phyloP scores from a whole-genome alignment of 805 yeast genomes.

The Metschnikowia matae region DNA sequence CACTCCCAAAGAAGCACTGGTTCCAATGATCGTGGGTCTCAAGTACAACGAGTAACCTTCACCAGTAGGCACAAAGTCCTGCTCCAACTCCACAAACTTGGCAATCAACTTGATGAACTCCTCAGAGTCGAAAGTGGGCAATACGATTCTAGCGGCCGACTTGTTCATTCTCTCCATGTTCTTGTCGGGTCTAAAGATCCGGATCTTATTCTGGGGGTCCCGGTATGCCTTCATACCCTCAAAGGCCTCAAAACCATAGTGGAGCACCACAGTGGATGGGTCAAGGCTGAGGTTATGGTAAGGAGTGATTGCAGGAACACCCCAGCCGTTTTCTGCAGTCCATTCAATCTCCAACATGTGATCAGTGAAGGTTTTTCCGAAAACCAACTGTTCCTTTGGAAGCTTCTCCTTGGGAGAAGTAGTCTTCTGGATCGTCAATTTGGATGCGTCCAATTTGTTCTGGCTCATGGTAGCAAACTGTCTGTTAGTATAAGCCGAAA shows the following conservation, averaged over 20 bases:
- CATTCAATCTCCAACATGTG: conserved; percentile 90
- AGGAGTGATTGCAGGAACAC: conserved; percentile 80
- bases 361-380: conserved; percentile 62
- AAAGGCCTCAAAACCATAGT: conserved; percentile 90
- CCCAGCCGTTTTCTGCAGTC: conserved; percentile 80
- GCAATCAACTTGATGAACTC: conserved; percentile 73
- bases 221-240: conserved; percentile 95
- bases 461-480: conserved; percentile 17
- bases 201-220: conserved; percentile 48
- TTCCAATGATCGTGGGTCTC: conserved; percentile 95
- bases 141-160: conserved; percentile 83
- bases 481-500: conserved; percentile 8
- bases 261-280: conserved; percentile 88
- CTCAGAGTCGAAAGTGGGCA: conserved; percentile 80
- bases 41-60: conserved; percentile 88
- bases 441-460: conserved; percentile 37
- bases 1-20: conserved; percentile 85
- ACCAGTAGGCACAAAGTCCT: conserved; percentile 75
- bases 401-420: conserved; percentile 32
- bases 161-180: conserved; percentile 89
- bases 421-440: conserved; percentile 34
- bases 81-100: conserved; percentile 70
- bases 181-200: conserved; percentile 87
- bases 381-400: conserved; percentile 38
- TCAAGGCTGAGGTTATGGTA: conserved; percentile 73